phyloP scores from a whole-genome alignment of 1,284 basidiomycete species.

The Mycena sp. region DNA sequence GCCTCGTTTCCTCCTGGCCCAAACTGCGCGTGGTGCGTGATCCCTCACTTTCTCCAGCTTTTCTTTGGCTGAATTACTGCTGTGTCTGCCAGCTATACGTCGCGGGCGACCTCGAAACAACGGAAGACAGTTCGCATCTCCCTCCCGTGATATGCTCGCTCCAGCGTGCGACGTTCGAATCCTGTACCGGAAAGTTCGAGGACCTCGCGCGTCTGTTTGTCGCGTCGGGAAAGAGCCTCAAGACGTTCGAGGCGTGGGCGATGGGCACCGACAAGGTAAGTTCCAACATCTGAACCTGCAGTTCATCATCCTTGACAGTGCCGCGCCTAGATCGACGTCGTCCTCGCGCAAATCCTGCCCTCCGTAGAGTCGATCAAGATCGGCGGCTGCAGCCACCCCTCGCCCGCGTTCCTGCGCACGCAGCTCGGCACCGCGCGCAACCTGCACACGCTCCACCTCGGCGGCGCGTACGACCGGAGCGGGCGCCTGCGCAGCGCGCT shows the following conservation, averaged over 20 bases:
- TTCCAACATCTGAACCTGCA: background rate
- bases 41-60: background rate
- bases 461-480: constrained; percentile 3
- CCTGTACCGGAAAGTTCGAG: constrained; percentile 7
- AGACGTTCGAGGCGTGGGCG: constrained; percentile 16
- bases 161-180: constrained; percentile 10
- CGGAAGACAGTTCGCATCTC: background rate
- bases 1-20: constrained; percentile 1
- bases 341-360: constrained; percentile 4
- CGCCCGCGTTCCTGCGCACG: constrained; percentile 7
- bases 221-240: constrained; percentile 6
- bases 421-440: constrained; percentile 7
- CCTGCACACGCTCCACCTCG: constrained; percentile 5
- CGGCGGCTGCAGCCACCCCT: constrained; percentile 11
- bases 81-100: background rate
- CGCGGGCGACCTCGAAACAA: background rate
- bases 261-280: background rate
- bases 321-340: constrained; percentile 7
- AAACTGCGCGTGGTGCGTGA: background rate
- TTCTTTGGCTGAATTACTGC: background rate
- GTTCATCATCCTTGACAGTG: background rate
- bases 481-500: constrained; percentile 7
- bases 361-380: constrained; percentile 14
- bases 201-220: constrained; percentile 11
- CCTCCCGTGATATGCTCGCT: constrained; percentile 10